A percentile compares a stretch with the other conserved stretches of the same genome.
Evolutionary conservation across 345 rosid genomes (phyloP).

Genomic region (Eucalyptus tenuipes): DNA sequence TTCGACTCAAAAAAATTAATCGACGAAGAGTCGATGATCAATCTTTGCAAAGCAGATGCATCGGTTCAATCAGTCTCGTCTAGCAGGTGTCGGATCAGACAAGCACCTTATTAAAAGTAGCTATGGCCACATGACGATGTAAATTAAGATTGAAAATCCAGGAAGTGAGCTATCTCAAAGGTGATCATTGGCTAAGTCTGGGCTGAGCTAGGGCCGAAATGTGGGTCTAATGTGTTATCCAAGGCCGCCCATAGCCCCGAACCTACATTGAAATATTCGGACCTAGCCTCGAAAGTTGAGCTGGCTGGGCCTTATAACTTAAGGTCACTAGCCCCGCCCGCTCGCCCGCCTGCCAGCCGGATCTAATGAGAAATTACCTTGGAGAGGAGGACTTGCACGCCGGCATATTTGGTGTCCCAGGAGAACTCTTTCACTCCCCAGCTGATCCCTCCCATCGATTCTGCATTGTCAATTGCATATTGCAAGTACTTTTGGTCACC

Average conservation of each 20-base stretch:
- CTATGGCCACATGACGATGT: background rate
- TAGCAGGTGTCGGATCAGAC: background rate
- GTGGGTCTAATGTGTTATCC: background rate
- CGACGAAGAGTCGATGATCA: background rate
- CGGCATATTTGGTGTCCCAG: constrained; percentile 94
- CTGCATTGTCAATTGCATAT: constrained; percentile 56
- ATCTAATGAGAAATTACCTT: constrained; percentile 24
- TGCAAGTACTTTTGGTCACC: constrained; percentile 56
- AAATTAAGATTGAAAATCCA: background rate
- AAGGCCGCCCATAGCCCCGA: background rate
- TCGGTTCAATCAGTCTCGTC: background rate
- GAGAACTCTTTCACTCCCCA: constrained; percentile 85
- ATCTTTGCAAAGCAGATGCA: background rate
- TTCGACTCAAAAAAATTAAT: background rate
- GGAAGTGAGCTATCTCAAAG: background rate
- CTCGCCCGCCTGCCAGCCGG: background rate
- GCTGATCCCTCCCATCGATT: constrained; percentile 81
- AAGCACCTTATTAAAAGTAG: background rate
- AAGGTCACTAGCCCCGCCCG: background rate
- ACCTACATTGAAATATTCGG: background rate
- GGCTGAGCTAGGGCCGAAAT: background rate
- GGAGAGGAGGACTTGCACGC: constrained; percentile 67
- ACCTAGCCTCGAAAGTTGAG: background rate
- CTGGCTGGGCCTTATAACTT: background rate
- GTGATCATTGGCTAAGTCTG: background rate